A percentile compares a stretch with the other conserved stretches of the same genome.
These are phyloP conservation scores for Chlamydomonas sp. DNA, from an alignment of 139 green algal genomes.

Conservation along the genomic window DNA sequence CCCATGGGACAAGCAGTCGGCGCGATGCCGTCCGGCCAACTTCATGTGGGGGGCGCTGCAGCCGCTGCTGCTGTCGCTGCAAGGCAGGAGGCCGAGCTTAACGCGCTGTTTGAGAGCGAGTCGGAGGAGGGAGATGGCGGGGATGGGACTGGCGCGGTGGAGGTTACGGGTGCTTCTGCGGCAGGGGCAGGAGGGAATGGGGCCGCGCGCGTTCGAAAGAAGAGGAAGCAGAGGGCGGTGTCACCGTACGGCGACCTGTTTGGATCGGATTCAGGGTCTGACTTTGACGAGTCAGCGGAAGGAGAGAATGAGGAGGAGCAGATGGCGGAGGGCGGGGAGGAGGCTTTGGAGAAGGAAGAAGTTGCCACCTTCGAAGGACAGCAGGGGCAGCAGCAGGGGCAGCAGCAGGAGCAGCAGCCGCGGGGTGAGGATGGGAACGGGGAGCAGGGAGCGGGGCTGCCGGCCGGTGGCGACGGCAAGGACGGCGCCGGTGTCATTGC, in stretches of 20 bases:
- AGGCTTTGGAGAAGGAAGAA: background rate
- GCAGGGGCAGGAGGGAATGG: background rate
- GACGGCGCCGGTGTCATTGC: no score
- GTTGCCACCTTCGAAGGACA: background rate
- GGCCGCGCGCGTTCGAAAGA: background rate
- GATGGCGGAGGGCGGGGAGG: background rate
- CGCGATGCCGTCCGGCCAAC: background rate
- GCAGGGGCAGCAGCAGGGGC: background rate
- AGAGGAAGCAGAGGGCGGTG: background rate
- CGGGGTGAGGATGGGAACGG: no score
- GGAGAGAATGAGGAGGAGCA: background rate
- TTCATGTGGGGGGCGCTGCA: no score
- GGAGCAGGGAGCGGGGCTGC: background rate
- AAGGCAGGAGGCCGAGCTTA: no score
- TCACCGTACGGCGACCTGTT: slow-evolving; percentile 29
- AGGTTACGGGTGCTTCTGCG: no score
- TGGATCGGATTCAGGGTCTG: slow-evolving; percentile 19
- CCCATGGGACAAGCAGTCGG: no score
- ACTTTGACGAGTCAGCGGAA: background rate
- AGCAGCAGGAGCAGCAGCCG: background rate
- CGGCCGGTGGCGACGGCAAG: no score
- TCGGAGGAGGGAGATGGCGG: no score
- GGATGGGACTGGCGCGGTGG: no score
- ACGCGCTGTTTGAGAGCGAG: no score
- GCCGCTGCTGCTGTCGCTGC: background rate